Evolutionary conservation across 192 early-diverging fungal genomes (phyloP).

Genomic region (Coemansia reversa): DNA sequence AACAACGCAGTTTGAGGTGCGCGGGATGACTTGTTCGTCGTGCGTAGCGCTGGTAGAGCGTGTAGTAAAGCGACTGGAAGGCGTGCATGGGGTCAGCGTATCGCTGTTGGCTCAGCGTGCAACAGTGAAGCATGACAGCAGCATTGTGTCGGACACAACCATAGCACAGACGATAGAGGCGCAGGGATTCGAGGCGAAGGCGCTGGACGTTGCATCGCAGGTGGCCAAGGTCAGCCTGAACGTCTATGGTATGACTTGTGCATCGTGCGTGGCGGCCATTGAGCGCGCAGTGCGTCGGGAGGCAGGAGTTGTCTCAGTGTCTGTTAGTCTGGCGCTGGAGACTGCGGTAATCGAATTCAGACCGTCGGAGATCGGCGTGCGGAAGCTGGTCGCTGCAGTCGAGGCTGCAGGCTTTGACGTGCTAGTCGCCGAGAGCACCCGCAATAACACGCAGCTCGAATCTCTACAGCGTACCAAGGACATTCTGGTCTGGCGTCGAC

Average conservation of each 20-base stretch:
- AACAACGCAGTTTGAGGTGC: conserved; percentile 64
- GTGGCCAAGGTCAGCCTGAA: conserved; percentile 65
- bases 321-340: conserved; percentile 79
- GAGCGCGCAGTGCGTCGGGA: conserved; percentile 56
- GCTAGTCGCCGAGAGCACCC: conserved; percentile 60
- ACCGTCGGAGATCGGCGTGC: conserved; percentile 61
- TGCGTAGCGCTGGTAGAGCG: conserved; percentile 88
- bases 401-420: conserved; percentile 81
- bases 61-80: conserved; percentile 57
- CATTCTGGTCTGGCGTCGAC: conserved; percentile 74
- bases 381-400: conserved; percentile 77
- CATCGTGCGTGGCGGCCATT: conserved; percentile 74
- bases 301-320: conserved; percentile 58
- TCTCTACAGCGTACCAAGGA: conserved; percentile 83
- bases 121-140: conserved; percentile 64
- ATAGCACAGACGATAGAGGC: conserved; percentile 69
- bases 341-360: conserved; percentile 72
- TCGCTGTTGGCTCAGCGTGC: conserved; percentile 82
- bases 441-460: conserved; percentile 81
- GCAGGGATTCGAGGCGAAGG: conserved; percentile 70
- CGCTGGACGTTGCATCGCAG: conserved; percentile 47
- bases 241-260: conserved; percentile 94
- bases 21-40: conserved; percentile 95
- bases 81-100: conserved; percentile 75
- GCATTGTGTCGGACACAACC: conserved; percentile 36